These are phyloP conservation scores for Fusarium caatingaense DNA, from an alignment of 2,329 filamentous ascomycete genomes.

Conservation along the genomic window DNA sequence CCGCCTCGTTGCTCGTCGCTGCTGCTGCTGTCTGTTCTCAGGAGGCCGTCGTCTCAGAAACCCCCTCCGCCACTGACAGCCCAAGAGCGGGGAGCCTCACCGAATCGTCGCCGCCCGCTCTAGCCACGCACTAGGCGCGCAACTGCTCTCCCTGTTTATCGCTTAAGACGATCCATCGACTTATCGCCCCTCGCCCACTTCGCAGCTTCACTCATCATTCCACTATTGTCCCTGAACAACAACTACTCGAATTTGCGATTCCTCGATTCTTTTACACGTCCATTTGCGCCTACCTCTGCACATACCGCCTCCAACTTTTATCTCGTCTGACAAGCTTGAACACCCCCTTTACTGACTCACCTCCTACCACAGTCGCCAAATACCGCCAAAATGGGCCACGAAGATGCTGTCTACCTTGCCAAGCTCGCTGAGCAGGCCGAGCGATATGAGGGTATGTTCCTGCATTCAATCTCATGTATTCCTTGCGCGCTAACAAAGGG, in stretches of 20 bases:
- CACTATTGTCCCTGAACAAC: conserved; percentile 17
- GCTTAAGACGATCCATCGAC: conserved; percentile 31
- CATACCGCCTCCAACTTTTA: conserved; percentile 24
- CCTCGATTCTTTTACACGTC: conserved; percentile 16
- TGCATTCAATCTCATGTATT: conserved; percentile 7
- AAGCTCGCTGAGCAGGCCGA: conserved; percentile 99
- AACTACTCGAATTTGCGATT: conserved; percentile 25
- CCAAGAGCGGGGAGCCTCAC: conserved; percentile 49
- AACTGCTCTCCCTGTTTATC: conserved; percentile 38
- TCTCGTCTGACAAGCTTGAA: conserved; percentile 33
- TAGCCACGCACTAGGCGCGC: conserved; percentile 45
- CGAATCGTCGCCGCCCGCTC: conserved; percentile 43
- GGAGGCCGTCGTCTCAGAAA: conserved; percentile 39
- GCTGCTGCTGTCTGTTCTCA: conserved; percentile 23
- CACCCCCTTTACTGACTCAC: conserved; percentile 43
- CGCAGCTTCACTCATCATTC: conserved; percentile 26
- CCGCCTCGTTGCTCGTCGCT: conserved; percentile 14
- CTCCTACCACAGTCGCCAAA: conserved; percentile 43
- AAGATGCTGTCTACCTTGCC: conserved; percentile 99
- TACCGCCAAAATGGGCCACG: conserved; percentile 89
- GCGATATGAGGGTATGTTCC: conserved; percentile 90
- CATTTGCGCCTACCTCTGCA: conserved; percentile 38
- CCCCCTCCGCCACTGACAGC: conserved; percentile 45
- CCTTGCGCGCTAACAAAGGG: conserved; percentile 42
- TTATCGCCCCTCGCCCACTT: conserved; percentile 26